Percentiles rank a stretch among this genome's conserved stretches.
Conservation (phyloP, 257 asterid species). For the Solanum tarijense region DNA sequence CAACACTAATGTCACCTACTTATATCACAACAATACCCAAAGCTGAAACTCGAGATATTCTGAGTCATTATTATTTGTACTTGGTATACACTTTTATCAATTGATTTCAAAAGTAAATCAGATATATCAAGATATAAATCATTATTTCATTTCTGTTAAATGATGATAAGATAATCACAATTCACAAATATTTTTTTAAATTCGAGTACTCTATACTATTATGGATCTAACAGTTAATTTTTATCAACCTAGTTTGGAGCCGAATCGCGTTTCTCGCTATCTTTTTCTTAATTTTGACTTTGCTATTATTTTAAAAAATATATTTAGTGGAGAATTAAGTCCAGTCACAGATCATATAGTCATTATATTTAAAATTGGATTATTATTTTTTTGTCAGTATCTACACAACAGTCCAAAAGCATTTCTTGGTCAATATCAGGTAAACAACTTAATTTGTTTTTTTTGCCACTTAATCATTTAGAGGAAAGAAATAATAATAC, state of each 20-base stretch:
- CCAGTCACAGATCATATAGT: background rate
- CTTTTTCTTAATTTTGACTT: background rate
- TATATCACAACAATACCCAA: too few species aligned
- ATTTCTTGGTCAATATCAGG: slow-evolving; percentile 30
- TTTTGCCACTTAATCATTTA: background rate
- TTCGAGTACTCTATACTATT: background rate
- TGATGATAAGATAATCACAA: background rate
- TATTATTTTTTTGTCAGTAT: slow-evolving; percentile 1
- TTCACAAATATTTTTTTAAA: too few species aligned
- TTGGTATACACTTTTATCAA: background rate
- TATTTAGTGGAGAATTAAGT: background rate
- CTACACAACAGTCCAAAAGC: slow-evolving; percentile 25
- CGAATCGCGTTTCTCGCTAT: background rate
- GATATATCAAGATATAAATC: too few species aligned
- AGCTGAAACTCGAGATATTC: fast-evolving
- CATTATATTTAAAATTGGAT: background rate
- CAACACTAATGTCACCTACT: too few species aligned
- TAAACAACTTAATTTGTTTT: background rate
- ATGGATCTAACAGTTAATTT: background rate
- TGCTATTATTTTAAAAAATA: background rate
- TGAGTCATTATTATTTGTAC: background rate
- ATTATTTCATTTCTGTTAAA: background rate
- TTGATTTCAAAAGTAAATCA: background rate
- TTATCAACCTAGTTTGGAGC: background rate
- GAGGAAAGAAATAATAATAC: background rate